Evolutionary conservation across 225 moss, liverwort and hornwort species (phyloP).

Genomic region (Lunularia cruciata): DNA sequence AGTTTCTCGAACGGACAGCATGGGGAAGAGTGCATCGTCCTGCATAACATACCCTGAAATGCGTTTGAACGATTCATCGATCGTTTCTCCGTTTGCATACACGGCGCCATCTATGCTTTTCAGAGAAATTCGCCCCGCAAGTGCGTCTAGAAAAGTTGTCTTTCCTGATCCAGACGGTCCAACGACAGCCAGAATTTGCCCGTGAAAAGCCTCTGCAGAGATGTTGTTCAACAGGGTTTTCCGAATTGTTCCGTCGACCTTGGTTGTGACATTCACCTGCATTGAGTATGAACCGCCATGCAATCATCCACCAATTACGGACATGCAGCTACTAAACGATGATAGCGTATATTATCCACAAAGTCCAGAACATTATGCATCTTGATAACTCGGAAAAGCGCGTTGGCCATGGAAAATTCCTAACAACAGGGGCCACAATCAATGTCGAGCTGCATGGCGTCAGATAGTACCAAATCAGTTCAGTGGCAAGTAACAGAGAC

Average conservation of each 20-base stretch:
- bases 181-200: constrained; percentile 50
- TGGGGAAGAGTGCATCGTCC: constrained; percentile 47
- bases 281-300: not conserved
- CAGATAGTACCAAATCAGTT: no score
- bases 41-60: constrained; percentile 55
- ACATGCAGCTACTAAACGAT: no score
- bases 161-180: constrained; percentile 53
- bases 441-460: no score
- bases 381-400: no score
- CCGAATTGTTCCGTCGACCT: constrained; percentile 7
- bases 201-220: constrained; percentile 38
- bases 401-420: no score
- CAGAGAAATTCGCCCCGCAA: constrained; percentile 42
- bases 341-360: no score
- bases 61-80: constrained; percentile 44
- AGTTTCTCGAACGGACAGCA: constrained; percentile 47
- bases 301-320: no score
- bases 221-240: constrained; percentile 35
- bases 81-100: constrained; percentile 40
- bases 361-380: no score
- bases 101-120: constrained; percentile 40
- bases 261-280: constrained; percentile 35
- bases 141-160: constrained; percentile 47
- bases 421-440: no score
- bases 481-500: no score